Conservation (phyloP, 108 stramenopile genomes). For the Stephanodiscus triporus region DNA sequence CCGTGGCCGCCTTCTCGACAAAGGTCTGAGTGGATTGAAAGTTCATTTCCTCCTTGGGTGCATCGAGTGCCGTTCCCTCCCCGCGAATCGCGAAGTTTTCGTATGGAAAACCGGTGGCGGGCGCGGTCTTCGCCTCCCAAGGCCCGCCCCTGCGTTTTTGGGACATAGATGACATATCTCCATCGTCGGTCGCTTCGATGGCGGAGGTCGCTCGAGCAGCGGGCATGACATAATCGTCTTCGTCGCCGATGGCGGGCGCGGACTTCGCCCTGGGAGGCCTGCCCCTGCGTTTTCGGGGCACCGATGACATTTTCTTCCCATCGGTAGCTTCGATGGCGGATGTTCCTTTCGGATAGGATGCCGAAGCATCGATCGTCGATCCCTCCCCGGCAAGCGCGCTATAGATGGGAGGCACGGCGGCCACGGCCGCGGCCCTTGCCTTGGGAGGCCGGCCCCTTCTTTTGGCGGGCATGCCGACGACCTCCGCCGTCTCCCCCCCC, state of each 20-base stretch:
- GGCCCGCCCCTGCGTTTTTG: neutral
- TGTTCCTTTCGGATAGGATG: neutral
- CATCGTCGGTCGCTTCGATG: too few relatives aligned
- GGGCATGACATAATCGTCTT: too few relatives aligned
- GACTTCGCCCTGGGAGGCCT: neutral
- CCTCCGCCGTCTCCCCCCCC: too few relatives aligned
- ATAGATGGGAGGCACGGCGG: neutral
- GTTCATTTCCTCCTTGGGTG: neutral
- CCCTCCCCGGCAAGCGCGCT: too few relatives aligned
- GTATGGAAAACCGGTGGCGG: neutral
- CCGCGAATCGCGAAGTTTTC: neutral
- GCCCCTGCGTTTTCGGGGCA: neutral
- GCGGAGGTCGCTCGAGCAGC: too few relatives aligned
- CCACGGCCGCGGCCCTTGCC: neutral
- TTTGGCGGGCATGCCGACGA: too few relatives aligned
- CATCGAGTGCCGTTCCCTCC: neutral
- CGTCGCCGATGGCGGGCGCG: neutral
- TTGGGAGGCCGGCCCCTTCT: slow-evolving; percentile 1
- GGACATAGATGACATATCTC: neutral
- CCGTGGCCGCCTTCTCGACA: neutral
- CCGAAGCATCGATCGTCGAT: neutral
- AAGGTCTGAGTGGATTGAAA: neutral
- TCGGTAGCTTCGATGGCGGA: too few relatives aligned
- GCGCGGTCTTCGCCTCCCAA: neutral
- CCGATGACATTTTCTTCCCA: neutral